Percentiles rank a stretch among this genome's conserved stretches.
These are phyloP conservation scores for Ceratorhiza oryzae-sativae DNA, from an alignment of 1,284 basidiomycete genomes.

Conservation along the genomic window DNA sequence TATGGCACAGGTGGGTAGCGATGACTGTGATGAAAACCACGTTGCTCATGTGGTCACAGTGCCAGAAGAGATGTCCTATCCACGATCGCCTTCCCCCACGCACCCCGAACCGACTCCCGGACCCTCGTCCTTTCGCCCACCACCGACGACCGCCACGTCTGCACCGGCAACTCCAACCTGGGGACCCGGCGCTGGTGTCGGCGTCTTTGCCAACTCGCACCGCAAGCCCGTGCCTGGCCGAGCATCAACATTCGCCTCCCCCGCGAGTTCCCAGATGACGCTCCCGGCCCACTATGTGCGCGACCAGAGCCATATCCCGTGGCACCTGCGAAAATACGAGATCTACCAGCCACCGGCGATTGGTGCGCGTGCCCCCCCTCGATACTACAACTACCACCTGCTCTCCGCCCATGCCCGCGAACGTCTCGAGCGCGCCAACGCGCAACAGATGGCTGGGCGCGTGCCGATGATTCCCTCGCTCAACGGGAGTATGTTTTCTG, in stretches of 20 bases:
- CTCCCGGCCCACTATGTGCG: slow-evolving; percentile 13
- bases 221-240: slow-evolving; percentile 24
- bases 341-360: slow-evolving; percentile 38
- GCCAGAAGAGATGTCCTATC: slow-evolving; percentile 11
- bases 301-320: slow-evolving; percentile 33
- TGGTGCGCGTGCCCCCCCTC: slow-evolving; percentile 33
- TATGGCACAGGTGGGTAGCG: slow-evolving; percentile 19
- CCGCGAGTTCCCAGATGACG: slow-evolving; percentile 17
- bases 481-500: slow-evolving; percentile 19
- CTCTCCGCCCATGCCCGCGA: slow-evolving; percentile 23
- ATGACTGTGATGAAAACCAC: background rate
- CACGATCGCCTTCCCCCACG: slow-evolving; percentile 32
- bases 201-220: slow-evolving; percentile 16
- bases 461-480: slow-evolving; percentile 16
- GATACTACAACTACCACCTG: slow-evolving; percentile 30
- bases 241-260: background rate
- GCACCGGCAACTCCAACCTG: slow-evolving; percentile 2
- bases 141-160: background rate
- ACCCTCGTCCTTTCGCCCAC: background rate
- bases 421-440: slow-evolving; percentile 18
- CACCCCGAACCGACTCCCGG: background rate
- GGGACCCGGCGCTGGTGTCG: slow-evolving; percentile 19
- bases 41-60: slow-evolving; percentile 4
- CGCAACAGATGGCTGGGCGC: background rate
- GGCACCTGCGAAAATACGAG: slow-evolving; percentile 37